Conservation (phyloP, 306 rosid species). For the Vigna mungo region DNA sequence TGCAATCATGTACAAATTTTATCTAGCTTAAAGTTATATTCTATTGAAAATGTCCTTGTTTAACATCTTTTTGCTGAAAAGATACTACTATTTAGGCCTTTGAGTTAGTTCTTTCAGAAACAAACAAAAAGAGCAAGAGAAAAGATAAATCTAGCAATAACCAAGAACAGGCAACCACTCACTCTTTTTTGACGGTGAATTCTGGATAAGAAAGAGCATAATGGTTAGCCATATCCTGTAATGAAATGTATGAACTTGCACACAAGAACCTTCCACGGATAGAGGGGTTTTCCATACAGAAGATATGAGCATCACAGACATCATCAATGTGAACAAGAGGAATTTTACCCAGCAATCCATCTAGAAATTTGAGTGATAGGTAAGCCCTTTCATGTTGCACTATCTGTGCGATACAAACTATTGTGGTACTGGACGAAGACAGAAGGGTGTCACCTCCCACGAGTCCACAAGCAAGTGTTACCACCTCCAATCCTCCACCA, state of each 20-base stretch:
- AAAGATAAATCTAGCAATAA: not conserved
- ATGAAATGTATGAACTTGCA: constrained; percentile 53
- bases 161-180: constrained; percentile 21
- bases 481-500: constrained; percentile 56
- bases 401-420: constrained; percentile 37
- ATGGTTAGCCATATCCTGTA: constrained; percentile 53
- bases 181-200: constrained; percentile 56
- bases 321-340: constrained; percentile 64
- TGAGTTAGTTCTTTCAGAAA: not conserved
- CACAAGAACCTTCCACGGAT: constrained; percentile 58
- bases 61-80: not conserved
- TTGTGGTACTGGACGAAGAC: not conserved
- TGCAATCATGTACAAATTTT: too few relatives aligned
- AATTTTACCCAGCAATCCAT: constrained; percentile 39
- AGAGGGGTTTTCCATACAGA: constrained; percentile 57
- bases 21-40: not conserved
- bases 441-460: constrained; percentile 61
- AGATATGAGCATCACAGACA: constrained; percentile 59
- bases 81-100: not conserved
- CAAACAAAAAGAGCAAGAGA: not conserved
- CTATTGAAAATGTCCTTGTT: not conserved
- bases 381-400: not conserved
- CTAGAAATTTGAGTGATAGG: not conserved
- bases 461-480: constrained; percentile 51
- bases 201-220: constrained; percentile 48